These are phyloP conservation scores for Penicillium vulpinum DNA, from an alignment of 2,329 filamentous ascomycete genomes.

Conservation along the genomic window DNA sequence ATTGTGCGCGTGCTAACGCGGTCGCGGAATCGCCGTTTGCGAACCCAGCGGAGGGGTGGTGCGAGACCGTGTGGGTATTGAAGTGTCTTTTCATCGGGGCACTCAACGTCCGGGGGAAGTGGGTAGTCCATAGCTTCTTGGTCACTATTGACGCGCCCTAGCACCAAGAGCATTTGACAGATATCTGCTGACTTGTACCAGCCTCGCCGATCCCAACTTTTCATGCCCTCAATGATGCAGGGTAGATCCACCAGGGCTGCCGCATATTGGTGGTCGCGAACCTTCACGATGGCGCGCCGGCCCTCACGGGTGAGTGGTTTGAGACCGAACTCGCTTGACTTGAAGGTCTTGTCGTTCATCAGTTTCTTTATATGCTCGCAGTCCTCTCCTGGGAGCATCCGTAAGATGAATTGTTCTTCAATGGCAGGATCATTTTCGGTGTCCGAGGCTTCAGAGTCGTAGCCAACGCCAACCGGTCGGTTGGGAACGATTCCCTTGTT, in stretches of 20 bases:
- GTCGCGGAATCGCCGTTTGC: constrained; percentile 80
- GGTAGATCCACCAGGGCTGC: constrained; percentile 80
- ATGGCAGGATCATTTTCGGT: constrained; percentile 82
- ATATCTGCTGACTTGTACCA: constrained; percentile 89
- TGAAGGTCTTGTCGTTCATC: constrained; percentile 75
- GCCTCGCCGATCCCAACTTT: constrained; percentile 84
- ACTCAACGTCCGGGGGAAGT: constrained; percentile 70
- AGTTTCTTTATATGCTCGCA: constrained; percentile 77
- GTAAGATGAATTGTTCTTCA: constrained; percentile 84
- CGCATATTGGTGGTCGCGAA: constrained; percentile 71
- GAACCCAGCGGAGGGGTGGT: constrained; percentile 81
- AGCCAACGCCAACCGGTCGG: constrained; percentile 79
- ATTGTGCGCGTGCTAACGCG: constrained; percentile 80
- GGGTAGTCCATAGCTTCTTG: constrained; percentile 65
- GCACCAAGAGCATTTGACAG: constrained; percentile 82
- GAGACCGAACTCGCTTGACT: constrained; percentile 75
- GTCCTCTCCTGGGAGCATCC: constrained; percentile 83
- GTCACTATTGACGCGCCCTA: constrained; percentile 66
- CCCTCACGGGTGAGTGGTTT: constrained; percentile 72
- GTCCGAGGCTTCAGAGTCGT: constrained; percentile 94
- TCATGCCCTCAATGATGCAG: constrained; percentile 86
- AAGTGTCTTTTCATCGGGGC: constrained; percentile 56
- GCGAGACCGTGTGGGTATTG: constrained; percentile 85
- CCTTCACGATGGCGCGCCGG: constrained; percentile 69
- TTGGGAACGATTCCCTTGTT: constrained; percentile 67